Percentiles rank a stretch among this genome's conserved stretches.
Evolutionary conservation across 1,284 basidiomycete species (phyloP).

Genomic region (Pyrrhoderma noxium): DNA sequence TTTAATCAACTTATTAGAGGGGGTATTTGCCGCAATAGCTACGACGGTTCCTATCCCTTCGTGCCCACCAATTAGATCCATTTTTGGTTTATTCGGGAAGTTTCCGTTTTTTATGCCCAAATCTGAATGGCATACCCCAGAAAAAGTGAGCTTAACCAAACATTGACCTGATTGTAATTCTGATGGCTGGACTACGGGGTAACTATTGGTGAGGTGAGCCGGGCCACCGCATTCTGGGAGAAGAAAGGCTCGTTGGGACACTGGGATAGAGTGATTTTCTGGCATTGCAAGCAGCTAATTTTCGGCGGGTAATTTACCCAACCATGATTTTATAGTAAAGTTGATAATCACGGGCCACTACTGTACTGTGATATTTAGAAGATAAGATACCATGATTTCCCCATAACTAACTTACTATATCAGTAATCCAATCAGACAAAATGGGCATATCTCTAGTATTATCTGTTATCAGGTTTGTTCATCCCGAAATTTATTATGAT

Average conservation of each 20-base stretch:
- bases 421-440: too few species aligned
- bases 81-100: conserved; percentile 34
- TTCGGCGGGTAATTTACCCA: too few species aligned
- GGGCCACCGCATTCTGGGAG: conserved; percentile 20
- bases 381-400: too few species aligned
- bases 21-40: conserved; percentile 37
- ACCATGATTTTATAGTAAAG: too few species aligned
- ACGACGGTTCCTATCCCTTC: conserved; percentile 37
- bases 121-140: conserved; percentile 36
- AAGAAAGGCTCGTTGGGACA: conserved; percentile 26
- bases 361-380: too few species aligned
- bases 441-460: too few species aligned
- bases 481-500: too few species aligned
- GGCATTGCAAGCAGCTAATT: too few species aligned
- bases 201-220: conserved; percentile 6
- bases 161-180: conserved; percentile 39
- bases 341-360: too few species aligned
- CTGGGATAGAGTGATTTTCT: conserved; percentile 20
- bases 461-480: too few species aligned
- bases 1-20: conserved; percentile 26
- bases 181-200: conserved; percentile 30
- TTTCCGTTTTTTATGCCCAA: conserved; percentile 31
- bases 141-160: conserved; percentile 37
- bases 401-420: too few species aligned
- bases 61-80: conserved; percentile 43